These are phyloP conservation scores for Sphagnum tenellum DNA, from an alignment of 225 moss, liverwort and hornwort genomes.

Conservation along the genomic window DNA sequence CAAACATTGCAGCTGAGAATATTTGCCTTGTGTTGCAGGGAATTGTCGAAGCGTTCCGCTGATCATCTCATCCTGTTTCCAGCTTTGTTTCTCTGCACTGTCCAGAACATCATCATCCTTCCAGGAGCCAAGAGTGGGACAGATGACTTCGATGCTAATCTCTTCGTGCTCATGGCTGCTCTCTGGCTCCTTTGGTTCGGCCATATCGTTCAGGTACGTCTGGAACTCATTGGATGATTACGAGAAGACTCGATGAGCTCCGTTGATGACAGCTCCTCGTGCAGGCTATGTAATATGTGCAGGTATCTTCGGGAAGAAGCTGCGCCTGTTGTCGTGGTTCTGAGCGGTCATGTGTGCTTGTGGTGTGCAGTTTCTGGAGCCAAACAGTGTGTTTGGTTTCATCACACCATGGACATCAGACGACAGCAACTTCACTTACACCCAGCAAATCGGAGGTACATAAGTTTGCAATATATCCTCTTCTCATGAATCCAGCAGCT, in stretches of 20 bases:
- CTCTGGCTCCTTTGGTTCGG: conserved; percentile 48
- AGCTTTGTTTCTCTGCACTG: conserved; percentile 34
- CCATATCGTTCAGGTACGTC: conserved; percentile 23
- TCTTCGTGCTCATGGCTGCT: conserved; percentile 31
- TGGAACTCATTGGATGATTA: background rate
- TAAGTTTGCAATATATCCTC: no score
- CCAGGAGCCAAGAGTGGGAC: conserved; percentile 20
- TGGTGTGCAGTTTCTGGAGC: conserved; percentile 28
- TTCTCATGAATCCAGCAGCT: no score
- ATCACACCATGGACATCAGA: conserved; percentile 40
- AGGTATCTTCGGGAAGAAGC: background rate
- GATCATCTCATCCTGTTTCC: conserved; percentile 28
- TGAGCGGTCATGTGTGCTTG: background rate
- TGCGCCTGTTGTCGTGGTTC: background rate
- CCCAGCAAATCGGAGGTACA: no score
- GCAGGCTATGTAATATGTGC: background rate
- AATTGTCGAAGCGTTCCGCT: conserved; percentile 28
- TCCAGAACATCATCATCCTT: conserved; percentile 34
- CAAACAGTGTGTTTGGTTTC: conserved; percentile 34
- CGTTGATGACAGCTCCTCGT: background rate
- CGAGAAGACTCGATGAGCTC: no score
- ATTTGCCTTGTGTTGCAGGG: conserved; percentile 1
- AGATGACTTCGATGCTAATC: conserved; percentile 31
- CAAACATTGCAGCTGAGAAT: no score
- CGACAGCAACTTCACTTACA: background rate